These are phyloP conservation scores for Daldinia decipiens DNA, from an alignment of 495 filamentous ascomycete species.

Conservation along the genomic window DNA sequence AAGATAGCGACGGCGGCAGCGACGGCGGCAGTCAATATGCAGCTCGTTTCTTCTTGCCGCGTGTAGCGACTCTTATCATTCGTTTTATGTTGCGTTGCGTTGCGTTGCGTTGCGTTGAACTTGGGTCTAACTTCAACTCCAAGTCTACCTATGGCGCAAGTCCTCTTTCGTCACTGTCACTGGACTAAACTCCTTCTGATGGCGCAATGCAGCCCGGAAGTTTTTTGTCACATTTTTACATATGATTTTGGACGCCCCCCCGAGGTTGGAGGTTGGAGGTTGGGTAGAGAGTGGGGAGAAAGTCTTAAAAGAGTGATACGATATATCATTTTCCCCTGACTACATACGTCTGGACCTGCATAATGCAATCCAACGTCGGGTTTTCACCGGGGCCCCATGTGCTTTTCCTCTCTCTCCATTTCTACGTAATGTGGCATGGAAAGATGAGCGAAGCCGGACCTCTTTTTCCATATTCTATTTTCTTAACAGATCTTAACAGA, in stretches of 20 bases:
- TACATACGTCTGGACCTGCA: slow-evolving; percentile 37
- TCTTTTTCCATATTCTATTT: slow-evolving; percentile 14
- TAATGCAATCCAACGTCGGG: slow-evolving; percentile 44
- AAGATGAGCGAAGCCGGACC: slow-evolving; percentile 32
- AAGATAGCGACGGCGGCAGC: slow-evolving; percentile 15
- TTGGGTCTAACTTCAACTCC: slow-evolving; percentile 8
- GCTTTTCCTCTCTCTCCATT: slow-evolving; percentile 13
- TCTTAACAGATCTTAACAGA: slow-evolving; percentile 14
- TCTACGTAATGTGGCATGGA: slow-evolving; percentile 9
- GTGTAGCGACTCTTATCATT: slow-evolving; percentile 9
- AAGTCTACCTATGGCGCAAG: slow-evolving; percentile 18
- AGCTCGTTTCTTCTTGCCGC: slow-evolving; percentile 22
- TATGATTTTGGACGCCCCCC: slow-evolving; percentile 37
- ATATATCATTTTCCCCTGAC: slow-evolving; percentile 42
- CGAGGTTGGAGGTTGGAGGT: slow-evolving; percentile 20
- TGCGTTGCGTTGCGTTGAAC: slow-evolving; percentile 32
- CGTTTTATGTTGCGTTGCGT: slow-evolving; percentile 24
- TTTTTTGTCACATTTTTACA: slow-evolving; percentile 39
- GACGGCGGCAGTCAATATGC: slow-evolving; percentile 14
- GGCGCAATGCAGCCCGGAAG: slow-evolving; percentile 32
- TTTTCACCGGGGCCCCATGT: slow-evolving; percentile 26
- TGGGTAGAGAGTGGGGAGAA: slow-evolving; percentile 27
- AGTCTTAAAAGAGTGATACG: slow-evolving; percentile 31
- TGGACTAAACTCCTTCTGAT: slow-evolving; percentile 33
- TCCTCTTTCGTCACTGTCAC: slow-evolving; percentile 25